These are phyloP conservation scores for Tuber microsphaerosporum DNA, from an alignment of 495 filamentous ascomycete genomes.

Conservation along the genomic window DNA sequence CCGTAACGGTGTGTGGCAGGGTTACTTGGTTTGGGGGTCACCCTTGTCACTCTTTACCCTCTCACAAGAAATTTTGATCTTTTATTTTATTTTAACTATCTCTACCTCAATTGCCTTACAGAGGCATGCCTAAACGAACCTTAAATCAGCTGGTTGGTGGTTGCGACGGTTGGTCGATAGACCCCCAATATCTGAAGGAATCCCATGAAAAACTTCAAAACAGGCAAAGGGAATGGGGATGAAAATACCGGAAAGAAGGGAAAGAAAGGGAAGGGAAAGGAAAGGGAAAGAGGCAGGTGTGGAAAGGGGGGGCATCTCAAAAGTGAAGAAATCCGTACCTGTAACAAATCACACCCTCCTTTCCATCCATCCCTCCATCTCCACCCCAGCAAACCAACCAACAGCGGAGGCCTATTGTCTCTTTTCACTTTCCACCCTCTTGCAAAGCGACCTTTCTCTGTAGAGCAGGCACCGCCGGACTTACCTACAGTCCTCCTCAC, in stretches of 20 bases:
- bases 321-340: background rate
- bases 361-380: constrained; percentile 7
- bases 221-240: background rate
- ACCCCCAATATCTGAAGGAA: background rate
- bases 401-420: background rate
- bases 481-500: no score
- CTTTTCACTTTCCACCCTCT: background rate
- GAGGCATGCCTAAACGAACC: constrained; percentile 4
- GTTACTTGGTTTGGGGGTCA: background rate
- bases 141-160: constrained; percentile 1
- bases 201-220: background rate
- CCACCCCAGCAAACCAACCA: background rate
- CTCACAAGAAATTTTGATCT: no score
- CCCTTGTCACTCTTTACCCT: background rate
- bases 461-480: background rate
- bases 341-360: background rate
- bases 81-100: background rate
- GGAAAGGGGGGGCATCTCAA: background rate
- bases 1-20: constrained; percentile 1
- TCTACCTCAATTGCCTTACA: background rate
- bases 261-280: background rate
- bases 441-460: background rate
- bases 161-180: background rate
- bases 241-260: background rate
- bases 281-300: background rate